These are phyloP conservation scores for Fraxinus platypoda DNA, from an alignment of 305 asterid species.

Conservation along the genomic window DNA sequence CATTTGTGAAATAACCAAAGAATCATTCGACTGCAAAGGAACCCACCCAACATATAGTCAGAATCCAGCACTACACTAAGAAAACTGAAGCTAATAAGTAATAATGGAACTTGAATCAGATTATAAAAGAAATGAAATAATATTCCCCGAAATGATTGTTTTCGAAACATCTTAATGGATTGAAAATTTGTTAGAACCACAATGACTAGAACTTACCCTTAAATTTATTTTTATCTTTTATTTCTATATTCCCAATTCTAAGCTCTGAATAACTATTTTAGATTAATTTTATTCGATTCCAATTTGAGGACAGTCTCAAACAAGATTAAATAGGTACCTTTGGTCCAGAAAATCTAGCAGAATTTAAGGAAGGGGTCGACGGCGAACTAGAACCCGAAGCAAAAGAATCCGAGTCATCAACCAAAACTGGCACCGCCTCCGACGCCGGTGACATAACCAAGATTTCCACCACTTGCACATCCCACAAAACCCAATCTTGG, in stretches of 20 bases:
- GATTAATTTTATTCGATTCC: background rate
- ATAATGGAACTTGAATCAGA: background rate
- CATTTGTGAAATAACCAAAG: conserved; percentile 10
- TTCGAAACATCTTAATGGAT: too few species aligned
- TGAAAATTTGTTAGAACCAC: background rate
- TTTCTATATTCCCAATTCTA: background rate
- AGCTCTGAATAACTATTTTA: background rate
- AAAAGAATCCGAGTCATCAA: conserved; percentile 31
- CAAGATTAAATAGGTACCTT: conserved; percentile 26
- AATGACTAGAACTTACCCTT: background rate
- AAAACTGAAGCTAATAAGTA: background rate
- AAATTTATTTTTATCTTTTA: background rate
- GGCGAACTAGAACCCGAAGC: conserved; percentile 35
- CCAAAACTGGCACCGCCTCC: conserved; percentile 15
- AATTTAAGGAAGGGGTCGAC: conserved; percentile 28
- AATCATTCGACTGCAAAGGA: conserved; percentile 24
- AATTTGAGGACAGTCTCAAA: background rate
- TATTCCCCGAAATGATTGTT: too few species aligned
- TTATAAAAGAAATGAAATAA: background rate
- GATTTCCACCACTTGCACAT: conserved; percentile 26
- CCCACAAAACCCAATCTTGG: conserved; percentile 33
- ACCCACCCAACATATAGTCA: background rate
- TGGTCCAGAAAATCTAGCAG: conserved; percentile 34
- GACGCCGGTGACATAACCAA: conserved; percentile 14
- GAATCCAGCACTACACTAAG: background rate